Evolutionary conservation across 306 rosid species (phyloP), one percentile per base, ranked within the genome.

Genomic region (Begonia peltatifolia): DNA sequence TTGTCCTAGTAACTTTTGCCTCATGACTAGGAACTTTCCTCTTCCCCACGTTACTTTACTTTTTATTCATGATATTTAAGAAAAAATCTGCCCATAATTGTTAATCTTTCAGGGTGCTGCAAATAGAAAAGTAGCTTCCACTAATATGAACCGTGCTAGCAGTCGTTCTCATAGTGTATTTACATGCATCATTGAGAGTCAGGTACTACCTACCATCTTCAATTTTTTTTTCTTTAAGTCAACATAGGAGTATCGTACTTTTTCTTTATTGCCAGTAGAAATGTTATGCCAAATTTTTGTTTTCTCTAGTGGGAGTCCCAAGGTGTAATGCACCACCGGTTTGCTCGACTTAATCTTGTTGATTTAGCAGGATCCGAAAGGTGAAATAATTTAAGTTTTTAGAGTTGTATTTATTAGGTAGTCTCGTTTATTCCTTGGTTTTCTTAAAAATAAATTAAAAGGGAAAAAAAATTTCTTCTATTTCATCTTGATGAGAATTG

Each of bases 361-460:
- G 99, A 90, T 78, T 86, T 90, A 76, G 99, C 99, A 38, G 99
- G 99, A 71, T 90, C 99, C 11, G 99, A 90, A 78, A 90, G 99
- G 99, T 90, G 76, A 48, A 25, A 9, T 15, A 6, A 47, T 58
- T 22, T 30, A 30, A 30, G 38, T 2, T 30, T 30, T 30, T 30
- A 30, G 38, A 3, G 6, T 30, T 30, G 23, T 20, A 20, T 20
- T 20, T 20, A 20, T 20, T 20, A 20, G 23, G 23, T 20, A 20
- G 4, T 20, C 23, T 20, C 4, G 23, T 5, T 5, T 30, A 30
- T 30, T 30, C 38, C 9, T 30, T 6, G 38, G 38, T 5, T 7
- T 30, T 30, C 38, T 30, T 30, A 30, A 7, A 30, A 30, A 30
- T 30, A 30, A 30, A 30, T 5, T 30, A 3, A 30, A 30, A 25